These are phyloP conservation scores for Hansenula anomala DNA, from an alignment of 1,139 yeast genomes.

Conservation along the genomic window DNA sequence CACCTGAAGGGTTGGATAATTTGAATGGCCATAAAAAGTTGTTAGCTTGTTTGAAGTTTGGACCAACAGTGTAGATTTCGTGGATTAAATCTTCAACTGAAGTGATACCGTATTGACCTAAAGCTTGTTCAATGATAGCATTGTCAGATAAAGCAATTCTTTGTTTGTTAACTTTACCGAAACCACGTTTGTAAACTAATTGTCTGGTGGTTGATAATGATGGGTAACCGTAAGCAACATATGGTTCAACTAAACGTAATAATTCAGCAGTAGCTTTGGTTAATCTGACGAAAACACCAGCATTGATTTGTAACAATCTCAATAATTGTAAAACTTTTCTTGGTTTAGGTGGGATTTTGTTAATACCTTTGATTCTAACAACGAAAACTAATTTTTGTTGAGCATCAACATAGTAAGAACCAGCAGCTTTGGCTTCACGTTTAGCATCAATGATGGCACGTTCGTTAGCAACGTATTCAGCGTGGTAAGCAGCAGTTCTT, in stretches of 20 bases:
- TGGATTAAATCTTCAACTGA: constrained; percentile 97
- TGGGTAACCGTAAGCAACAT: constrained; percentile 99
- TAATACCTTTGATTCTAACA: constrained; percentile 99
- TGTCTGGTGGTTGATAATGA: constrained; percentile 92
- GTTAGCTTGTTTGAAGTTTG: constrained; percentile 99
- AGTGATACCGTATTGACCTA: constrained; percentile 95
- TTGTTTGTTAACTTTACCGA: constrained; percentile 99
- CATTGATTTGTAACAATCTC: constrained; percentile 96
- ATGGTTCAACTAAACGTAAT: constrained; percentile 97
- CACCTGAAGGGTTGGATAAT: constrained; percentile 98
- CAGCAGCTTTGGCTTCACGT: constrained; percentile 96
- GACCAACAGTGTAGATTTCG: constrained; percentile 98
- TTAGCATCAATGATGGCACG: constrained; percentile 87
- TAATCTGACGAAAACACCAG: constrained; percentile 96
- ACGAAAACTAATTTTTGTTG: constrained; percentile 96
- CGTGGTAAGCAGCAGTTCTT: constrained; percentile 97
- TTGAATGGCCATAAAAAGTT: constrained; percentile 99
- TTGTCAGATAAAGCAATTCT: constrained; percentile 94
- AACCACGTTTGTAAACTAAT: constrained; percentile 99
- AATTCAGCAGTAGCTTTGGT: constrained; percentile 98
- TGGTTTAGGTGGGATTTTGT: constrained; percentile 99
- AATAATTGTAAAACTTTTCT: constrained; percentile 98
- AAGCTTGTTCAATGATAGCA: constrained; percentile 86
- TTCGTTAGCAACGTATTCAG: constrained; percentile 95
- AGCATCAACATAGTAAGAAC: constrained; percentile 96